Evolutionary conservation across 257 asterid genomes (phyloP).

Genomic region (Hygrophila difformis): DNA sequence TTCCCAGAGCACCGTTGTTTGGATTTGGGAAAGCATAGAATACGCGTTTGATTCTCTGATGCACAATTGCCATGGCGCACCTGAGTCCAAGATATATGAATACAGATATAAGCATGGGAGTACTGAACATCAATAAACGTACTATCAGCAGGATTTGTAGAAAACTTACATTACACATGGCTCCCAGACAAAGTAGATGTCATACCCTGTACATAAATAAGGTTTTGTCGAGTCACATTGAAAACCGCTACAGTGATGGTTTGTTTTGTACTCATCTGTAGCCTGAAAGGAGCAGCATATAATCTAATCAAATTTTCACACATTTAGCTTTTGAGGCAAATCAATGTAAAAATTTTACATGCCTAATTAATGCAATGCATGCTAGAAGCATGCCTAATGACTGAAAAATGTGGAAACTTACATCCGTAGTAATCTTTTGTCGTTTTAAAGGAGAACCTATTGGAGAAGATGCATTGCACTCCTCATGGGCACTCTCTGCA

Average conservation of each 20-base stretch:
- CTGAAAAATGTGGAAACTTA: not conserved
- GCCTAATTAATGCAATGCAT: not conserved
- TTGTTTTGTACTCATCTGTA: conserved; percentile 24
- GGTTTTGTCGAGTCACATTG: conserved; percentile 42
- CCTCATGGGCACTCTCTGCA: conserved; percentile 28
- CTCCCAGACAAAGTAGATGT: conserved; percentile 94
- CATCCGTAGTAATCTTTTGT: conserved; percentile 35
- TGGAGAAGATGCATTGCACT: conserved; percentile 23
- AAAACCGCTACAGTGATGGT: conserved; percentile 16
- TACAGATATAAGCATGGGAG: not conserved
- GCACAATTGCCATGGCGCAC: conserved; percentile 98
- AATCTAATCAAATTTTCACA: not conserved
- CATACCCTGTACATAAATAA: conserved; percentile 90
- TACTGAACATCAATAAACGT: too few relatives aligned
- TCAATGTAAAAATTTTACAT: too few relatives aligned
- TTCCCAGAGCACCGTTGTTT: conserved; percentile 74
- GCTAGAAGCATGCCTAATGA: not conserved
- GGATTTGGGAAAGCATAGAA: conserved; percentile 70
- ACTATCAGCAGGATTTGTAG: not conserved
- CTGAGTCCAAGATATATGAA: conserved; percentile 19
- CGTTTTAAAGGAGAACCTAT: conserved; percentile 41
- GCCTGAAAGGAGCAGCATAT: conserved; percentile 26
- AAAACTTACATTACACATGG: conserved; percentile 74
- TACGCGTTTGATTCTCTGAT: conserved; percentile 79
- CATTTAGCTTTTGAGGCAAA: not conserved